A percentile compares a stretch with the other conserved stretches of the same genome.
phyloP scores from a whole-genome alignment of 768 basidiomycete species.

The Xerocomellus intermedius region DNA sequence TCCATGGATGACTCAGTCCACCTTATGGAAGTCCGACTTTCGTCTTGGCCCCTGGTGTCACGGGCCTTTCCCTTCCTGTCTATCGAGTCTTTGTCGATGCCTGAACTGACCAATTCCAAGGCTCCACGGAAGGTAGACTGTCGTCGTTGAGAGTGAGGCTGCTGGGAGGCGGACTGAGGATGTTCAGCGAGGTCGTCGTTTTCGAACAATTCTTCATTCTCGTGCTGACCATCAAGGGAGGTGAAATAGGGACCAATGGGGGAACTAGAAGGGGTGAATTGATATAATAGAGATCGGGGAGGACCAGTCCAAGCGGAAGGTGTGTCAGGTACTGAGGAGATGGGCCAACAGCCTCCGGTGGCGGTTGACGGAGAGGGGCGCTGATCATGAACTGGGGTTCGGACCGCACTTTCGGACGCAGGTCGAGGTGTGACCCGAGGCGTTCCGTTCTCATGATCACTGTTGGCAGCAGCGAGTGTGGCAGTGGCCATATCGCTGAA shows the following conservation, averaged over 20 bases:
- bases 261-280: slow-evolving; percentile 52
- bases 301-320: slow-evolving; percentile 71
- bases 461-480: background rate
- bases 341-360: slow-evolving; percentile 3
- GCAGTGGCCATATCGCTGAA: slow-evolving; percentile 12
- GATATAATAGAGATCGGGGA: slow-evolving; percentile 68
- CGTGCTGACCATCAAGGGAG: slow-evolving; percentile 25
- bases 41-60: slow-evolving; percentile 44
- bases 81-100: slow-evolving; percentile 34
- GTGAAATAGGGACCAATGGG: slow-evolving; percentile 29
- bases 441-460: background rate
- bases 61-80: slow-evolving; percentile 58
- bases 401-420: background rate
- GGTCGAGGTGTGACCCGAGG: background rate
- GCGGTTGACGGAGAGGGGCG: slow-evolving; percentile 10
- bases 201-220: slow-evolving; percentile 28
- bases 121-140: slow-evolving; percentile 60
- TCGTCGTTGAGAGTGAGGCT: slow-evolving; percentile 18
- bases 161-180: slow-evolving; percentile 32
- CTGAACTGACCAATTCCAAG: slow-evolving; percentile 43
- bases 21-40: slow-evolving; percentile 52
- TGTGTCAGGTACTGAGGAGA: slow-evolving; percentile 32
- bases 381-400: slow-evolving; percentile 1
- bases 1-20: slow-evolving; percentile 57
- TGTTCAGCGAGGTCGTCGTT: slow-evolving; percentile 37